Conservation (phyloP, 441 rosid genomes). For the Hura crepitans region DNA sequence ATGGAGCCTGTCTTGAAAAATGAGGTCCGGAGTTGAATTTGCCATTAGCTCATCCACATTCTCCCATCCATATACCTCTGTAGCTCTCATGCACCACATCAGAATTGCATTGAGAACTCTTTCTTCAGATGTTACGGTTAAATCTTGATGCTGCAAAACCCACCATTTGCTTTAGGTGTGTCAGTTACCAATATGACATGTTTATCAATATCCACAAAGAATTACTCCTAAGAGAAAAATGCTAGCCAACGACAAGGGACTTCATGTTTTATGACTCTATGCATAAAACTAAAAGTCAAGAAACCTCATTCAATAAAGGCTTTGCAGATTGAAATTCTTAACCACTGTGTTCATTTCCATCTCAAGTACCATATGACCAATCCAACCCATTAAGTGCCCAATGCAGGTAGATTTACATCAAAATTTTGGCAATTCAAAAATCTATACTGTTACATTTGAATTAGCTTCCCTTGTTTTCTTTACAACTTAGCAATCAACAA, state of each 20-base stretch:
- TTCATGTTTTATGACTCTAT: conserved; percentile 2
- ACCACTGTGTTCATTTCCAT: not conserved
- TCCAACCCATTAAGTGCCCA: not conserved
- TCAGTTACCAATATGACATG: conserved; percentile 1
- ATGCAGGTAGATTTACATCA: not conserved
- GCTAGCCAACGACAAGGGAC: not conserved
- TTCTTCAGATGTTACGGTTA: conserved; percentile 93
- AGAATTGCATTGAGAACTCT: conserved; percentile 84
- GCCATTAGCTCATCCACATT: conserved; percentile 49
- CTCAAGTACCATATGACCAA: conserved; percentile 1
- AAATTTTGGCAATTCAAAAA: not conserved
- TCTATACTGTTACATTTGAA: not conserved
- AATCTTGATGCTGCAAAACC: conserved; percentile 82
- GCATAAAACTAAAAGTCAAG: not conserved
- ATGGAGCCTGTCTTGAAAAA: conserved; percentile 66
- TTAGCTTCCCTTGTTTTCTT: not conserved
- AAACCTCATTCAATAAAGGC: not conserved
- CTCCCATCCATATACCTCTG: conserved; percentile 67
- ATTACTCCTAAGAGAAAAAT: conserved; percentile 8
- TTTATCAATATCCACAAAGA: conserved; percentile 15
- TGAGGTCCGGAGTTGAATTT: conserved; percentile 37
- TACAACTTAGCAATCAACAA: conserved; percentile 1
- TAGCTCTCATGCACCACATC: conserved; percentile 81
- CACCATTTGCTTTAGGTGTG: conserved; percentile 26
- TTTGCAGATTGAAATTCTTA: not conserved